Evolutionary conservation across 208 protist genomes (phyloP).

Genomic region (Crithidia mellificae): DNA sequence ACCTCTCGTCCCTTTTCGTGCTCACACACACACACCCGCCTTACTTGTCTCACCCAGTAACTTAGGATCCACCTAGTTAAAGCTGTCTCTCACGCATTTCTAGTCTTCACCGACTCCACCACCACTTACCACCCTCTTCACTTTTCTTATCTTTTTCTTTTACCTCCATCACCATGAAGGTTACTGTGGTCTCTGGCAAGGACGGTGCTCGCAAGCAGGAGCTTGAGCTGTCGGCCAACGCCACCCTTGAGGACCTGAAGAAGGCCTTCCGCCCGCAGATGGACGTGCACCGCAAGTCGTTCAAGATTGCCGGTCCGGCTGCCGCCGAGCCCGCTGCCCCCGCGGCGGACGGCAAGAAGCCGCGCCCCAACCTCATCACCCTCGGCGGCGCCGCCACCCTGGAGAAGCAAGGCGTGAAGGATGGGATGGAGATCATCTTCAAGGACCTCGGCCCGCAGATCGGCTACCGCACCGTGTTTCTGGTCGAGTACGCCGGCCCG

Average conservation of each 20-base stretch:
- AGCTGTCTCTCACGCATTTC: too few relatives aligned
- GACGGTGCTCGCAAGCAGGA: constrained; percentile 44
- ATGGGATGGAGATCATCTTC: constrained; percentile 69
- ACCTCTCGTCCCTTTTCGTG: too few relatives aligned
- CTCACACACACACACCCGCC: too few relatives aligned
- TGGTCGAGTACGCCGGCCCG: constrained; percentile 95
- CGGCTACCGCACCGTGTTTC: constrained; percentile 93
- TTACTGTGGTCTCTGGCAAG: constrained; percentile 61
- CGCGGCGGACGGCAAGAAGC: constrained; percentile 39
- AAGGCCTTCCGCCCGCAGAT: constrained; percentile 61
- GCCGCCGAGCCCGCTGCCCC: constrained; percentile 26
- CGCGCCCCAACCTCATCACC: constrained; percentile 48
- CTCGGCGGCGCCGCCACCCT: constrained; percentile 52
- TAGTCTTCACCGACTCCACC: not conserved
- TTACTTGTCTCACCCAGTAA: too few relatives aligned
- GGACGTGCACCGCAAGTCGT: constrained; percentile 68
- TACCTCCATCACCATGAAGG: constrained; percentile 52
- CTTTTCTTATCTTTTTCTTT: not conserved
- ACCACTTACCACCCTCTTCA: not conserved
- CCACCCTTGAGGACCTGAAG: constrained; percentile 75
- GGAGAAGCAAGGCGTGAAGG: constrained; percentile 63
- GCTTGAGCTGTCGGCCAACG: constrained; percentile 57
- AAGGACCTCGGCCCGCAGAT: constrained; percentile 95
- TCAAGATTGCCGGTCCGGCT: constrained; percentile 52
- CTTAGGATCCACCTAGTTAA: not conserved